phyloP scores from a whole-genome alignment of 148 eudicot species.

The Rhododendron henanense region DNA sequence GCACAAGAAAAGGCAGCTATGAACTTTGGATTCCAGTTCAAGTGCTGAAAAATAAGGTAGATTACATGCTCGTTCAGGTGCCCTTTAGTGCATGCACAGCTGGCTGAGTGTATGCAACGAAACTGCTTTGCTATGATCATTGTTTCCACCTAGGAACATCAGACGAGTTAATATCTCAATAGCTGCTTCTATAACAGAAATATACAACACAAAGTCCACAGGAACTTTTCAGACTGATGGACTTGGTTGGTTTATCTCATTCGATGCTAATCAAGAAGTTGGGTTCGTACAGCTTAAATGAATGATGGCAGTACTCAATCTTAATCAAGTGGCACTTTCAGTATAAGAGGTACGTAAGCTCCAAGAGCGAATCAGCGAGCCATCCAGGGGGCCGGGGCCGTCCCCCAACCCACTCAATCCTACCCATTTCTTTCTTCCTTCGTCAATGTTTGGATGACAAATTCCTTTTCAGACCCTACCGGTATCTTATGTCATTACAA shows the following conservation, averaged over 20 bases:
- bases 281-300: background rate
- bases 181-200: background rate
- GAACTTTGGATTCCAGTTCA: slow-evolving; percentile 91
- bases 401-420: no score
- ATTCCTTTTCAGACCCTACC: no score
- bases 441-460: no score
- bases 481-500: background rate
- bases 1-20: slow-evolving; percentile 78
- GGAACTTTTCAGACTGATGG: background rate
- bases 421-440: no score
- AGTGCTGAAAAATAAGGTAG: slow-evolving; percentile 64
- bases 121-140: slow-evolving; percentile 74
- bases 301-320: background rate
- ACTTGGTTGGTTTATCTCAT: background rate
- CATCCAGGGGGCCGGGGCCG: no score
- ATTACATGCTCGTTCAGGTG: slow-evolving; percentile 78
- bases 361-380: background rate
- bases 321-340: background rate
- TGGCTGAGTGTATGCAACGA: slow-evolving; percentile 90
- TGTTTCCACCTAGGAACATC: slow-evolving; percentile 30
- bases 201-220: background rate
- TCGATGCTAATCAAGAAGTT: background rate
- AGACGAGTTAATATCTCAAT: background rate
- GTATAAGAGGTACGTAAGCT: background rate
- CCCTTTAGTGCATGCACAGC: slow-evolving; percentile 91